A percentile compares a stretch with the other conserved stretches of the same genome.
phyloP scores from a whole-genome alignment of 805 yeast species.

The Wickerhamomyces bisporus region DNA sequence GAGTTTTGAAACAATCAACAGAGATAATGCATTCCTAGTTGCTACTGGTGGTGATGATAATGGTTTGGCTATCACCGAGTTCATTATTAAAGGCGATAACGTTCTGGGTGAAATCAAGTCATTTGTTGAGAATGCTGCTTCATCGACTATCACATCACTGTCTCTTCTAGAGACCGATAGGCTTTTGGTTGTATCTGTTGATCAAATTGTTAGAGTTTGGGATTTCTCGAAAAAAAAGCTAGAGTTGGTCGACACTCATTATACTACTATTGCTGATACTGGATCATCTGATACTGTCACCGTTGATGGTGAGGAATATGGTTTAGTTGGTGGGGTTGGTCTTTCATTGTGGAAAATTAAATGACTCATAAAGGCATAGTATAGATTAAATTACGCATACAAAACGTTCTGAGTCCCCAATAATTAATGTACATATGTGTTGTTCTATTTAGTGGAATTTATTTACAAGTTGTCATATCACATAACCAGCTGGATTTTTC shows the following conservation, averaged over 20 bases:
- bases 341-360: slow-evolving; percentile 45
- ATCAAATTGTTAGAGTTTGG: slow-evolving; percentile 76
- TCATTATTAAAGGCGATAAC: slow-evolving; percentile 26
- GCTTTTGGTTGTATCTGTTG: slow-evolving; percentile 70
- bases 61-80: slow-evolving; percentile 43
- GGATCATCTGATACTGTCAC: slow-evolving; percentile 55
- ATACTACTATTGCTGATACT: slow-evolving; percentile 88
- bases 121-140: slow-evolving; percentile 58
- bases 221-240: slow-evolving; percentile 24
- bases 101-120: slow-evolving; percentile 24
- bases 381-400: no score
- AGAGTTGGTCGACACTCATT: slow-evolving; percentile 34
- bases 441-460: neutral
- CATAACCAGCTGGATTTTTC: slow-evolving; percentile 2
- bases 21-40: slow-evolving; percentile 26
- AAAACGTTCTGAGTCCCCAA: neutral
- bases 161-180: slow-evolving; percentile 27
- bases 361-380: no score
- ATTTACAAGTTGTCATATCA: neutral
- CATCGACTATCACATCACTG: slow-evolving; percentile 79
- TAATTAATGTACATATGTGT: slow-evolving; percentile 1
- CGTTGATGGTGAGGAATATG: slow-evolving; percentile 25
- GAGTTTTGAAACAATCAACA: slow-evolving; percentile 36
- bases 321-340: slow-evolving; percentile 79
- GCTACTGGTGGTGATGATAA: slow-evolving; percentile 94